Base-by-base conservation (phyloP, 257 asterid species). In the Haberlea rhodopensis region DNA sequence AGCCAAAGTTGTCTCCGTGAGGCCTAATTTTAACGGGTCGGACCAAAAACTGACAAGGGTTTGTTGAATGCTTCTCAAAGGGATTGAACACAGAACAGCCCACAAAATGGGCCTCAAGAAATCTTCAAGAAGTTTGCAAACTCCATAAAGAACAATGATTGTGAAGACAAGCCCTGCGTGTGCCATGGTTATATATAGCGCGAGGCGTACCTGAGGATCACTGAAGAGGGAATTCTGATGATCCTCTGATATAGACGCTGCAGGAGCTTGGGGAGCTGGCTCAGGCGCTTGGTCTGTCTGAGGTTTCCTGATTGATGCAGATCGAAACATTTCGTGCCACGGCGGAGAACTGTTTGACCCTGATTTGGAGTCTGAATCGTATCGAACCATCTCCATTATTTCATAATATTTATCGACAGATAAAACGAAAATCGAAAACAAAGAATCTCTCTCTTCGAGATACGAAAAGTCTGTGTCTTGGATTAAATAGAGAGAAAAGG, bases 281-380 rank as follows among this genome's bases (percentile, higher is more conserved):
- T n/a, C 60, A 0, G 82, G 72, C 71, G 80, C 51, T 63, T 32
- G 81, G 69, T 34, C 21, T 53, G 81, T 85, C 60, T 71, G 87
- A 34, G 97, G 88, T 52, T n/a, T 85, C 32, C 97, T 75, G 69
- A 71, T 52, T 23, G 99, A 90, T n/a, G 94, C 97, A 69, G 97
- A 89, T 87, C 95, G 73, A 75, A 89, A 89, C 99, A 94, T 94
- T 58, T 94, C 99, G 76, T 86, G 84, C 99, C 99, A 94, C 32
- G 97, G 83, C 3, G 80, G 82, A 48, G 78, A 75, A 48, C 70
- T 57, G 76, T 40, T 78, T 16, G 90, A 49, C 71, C 81, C 85
- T 49, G 88, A 25, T 67, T 85, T 81, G 61, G 85, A 67, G 76
- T 85, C 94, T 16, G 95, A 71, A 58, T 79, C 77, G 25, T 71